Conservation (phyloP, 208 protist species). For the Leishmania tropica region DNA sequence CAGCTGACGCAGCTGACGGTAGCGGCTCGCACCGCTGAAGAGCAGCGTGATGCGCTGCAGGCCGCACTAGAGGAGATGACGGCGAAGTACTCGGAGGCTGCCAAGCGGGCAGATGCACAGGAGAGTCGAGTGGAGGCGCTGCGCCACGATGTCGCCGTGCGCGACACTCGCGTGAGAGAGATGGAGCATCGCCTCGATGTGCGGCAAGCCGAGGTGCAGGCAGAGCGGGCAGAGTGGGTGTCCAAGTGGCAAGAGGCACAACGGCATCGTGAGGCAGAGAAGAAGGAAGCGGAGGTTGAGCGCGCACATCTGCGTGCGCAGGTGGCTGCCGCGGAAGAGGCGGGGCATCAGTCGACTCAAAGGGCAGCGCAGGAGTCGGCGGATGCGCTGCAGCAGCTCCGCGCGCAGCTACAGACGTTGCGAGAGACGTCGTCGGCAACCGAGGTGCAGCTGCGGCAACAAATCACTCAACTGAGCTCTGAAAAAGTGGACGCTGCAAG, state of each 20-base stretch:
- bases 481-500: constrained; percentile 16
- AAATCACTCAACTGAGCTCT: constrained; percentile 10
- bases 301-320: constrained; percentile 4
- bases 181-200: constrained; percentile 19
- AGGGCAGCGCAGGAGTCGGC: not conserved
- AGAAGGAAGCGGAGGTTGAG: constrained; percentile 6
- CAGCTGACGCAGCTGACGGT: constrained; percentile 1
- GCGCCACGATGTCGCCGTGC: constrained; percentile 4
- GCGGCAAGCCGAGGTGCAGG: constrained; percentile 26
- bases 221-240: constrained; percentile 31
- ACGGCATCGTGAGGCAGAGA: constrained; percentile 26
- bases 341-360: not conserved
- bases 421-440: not conserved
- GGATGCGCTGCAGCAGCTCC: constrained; percentile 20
- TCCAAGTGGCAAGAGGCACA: constrained; percentile 30
- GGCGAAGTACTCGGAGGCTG: not conserved
- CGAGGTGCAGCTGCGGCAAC: constrained; percentile 23
- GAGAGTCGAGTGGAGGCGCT: constrained; percentile 5
- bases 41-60: constrained; percentile 9
- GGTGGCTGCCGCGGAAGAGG: constrained; percentile 14
- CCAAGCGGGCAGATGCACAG: not conserved
- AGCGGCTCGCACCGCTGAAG: not conserved
- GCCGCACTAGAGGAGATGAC: constrained; percentile 23
- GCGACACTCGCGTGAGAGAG: constrained; percentile 11
- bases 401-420: constrained; percentile 24